Percentiles rank a stretch among this genome's conserved stretches.
Evolutionary conservation across 768 basidiomycete genomes (phyloP).

Genomic region (Tremella mesenterica): DNA sequence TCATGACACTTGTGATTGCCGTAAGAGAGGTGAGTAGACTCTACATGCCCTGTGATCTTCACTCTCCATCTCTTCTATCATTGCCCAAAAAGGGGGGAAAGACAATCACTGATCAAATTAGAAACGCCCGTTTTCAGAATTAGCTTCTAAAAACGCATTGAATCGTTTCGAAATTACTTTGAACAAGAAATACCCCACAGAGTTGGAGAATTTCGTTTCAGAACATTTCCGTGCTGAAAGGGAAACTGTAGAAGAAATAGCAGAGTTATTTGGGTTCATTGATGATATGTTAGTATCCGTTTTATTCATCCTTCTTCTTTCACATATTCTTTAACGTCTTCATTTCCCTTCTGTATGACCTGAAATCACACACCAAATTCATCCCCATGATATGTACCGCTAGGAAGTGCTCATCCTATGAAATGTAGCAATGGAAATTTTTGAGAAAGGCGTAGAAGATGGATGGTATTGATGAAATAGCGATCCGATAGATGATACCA

Average conservation of each 20-base stretch:
- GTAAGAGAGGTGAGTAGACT: conserved; percentile 45
- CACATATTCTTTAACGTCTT: no score
- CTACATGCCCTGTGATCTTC: neutral
- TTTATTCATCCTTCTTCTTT: neutral
- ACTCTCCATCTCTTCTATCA: no score
- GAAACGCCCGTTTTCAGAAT: conserved; percentile 57
- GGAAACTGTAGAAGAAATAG: conserved; percentile 10
- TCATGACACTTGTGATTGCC: conserved; percentile 54
- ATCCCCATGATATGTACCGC: no score
- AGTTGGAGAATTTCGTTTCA: conserved; percentile 55
- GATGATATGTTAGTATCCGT: conserved; percentile 37
- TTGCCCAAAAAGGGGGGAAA: neutral
- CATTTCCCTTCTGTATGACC: no score
- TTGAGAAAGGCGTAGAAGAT: neutral
- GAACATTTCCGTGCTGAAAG: conserved; percentile 19
- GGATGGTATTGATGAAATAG: neutral
- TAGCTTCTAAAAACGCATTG: conserved; percentile 60
- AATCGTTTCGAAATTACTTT: conserved; percentile 60
- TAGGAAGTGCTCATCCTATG: no score
- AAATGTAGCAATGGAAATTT: no score
- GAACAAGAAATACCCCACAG: conserved; percentile 62
- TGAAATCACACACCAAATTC: no score
- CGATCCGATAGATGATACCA: conserved; percentile 14
- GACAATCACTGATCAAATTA: conserved; percentile 25
- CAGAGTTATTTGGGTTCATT: conserved; percentile 24